Base-by-base conservation (phyloP, 169 alveolate genomes). In the Cryptosporidium baileyi region DNA sequence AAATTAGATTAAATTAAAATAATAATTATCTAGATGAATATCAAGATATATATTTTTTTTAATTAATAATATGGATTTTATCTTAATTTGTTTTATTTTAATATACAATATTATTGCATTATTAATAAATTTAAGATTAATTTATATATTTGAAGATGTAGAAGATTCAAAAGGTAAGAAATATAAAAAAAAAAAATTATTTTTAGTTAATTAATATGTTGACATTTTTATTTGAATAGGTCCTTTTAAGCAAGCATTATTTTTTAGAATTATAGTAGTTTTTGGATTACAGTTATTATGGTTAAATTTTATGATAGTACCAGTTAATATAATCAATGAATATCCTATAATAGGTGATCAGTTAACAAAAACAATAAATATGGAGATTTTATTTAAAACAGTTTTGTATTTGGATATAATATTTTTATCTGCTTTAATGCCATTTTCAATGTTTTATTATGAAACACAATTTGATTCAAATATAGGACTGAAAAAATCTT, bases 101-200 rank as follows among this genome's bases (percentile, higher is more conserved):
- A 36, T 74, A 8, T 74, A 74, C 60, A 74, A 74, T 54, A 17
- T 54, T 7, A 52, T 74, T 9, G 67, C 67, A 41, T 74, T 74
- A 0, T 40, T 74, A 38, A 57, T 74, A 34, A 57, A 51, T 51
- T 54, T 74, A 52, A 24, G 85, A 15, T 34, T 74, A 8, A 22
- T 74, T 6, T 74, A 74, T 57, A 40, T 74, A 7, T 74, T 74
- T 57, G 85, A 74, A 19, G 85, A 74, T 74, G 28, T 49, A 9
- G 85, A 74, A 15, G 85, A 74, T 26, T 51, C 67, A 54, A 74
- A 59, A 74, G 85, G 85, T 74, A 74, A 38, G 85, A 52, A 6
- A 1, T 24, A 30, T 22, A 0, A 11, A 57, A 19, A 19, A 5
- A 47, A 47, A n/a, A 4, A 47, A n/a, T 47, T 0, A 30, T 13